Evolutionary conservation across 257 asterid species (phyloP), one percentile per base, ranked within the genome.

Genomic region (Catharanthus roseus): DNA sequence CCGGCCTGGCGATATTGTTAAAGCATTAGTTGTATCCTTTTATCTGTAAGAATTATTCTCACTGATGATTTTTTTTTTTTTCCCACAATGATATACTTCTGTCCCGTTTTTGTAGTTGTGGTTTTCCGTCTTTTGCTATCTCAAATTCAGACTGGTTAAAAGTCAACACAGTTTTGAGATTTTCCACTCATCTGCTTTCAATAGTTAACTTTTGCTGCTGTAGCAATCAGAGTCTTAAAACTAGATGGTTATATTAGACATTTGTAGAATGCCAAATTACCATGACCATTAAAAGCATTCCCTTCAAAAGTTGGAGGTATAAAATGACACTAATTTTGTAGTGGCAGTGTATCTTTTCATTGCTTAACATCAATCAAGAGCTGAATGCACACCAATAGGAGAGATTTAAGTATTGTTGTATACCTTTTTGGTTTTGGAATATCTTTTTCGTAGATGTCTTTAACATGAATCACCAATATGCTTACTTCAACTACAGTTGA

Each of bases 11-110:
- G 97, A 89, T 77, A 86, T 85, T 71, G 92, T 93, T 75, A 87
- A 78, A 77, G 98, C 98, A 51, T 57, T 89, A 74, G 98, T 91
- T 73, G 97, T 90, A 90, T 88, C 91, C 92, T 90, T 38, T 42
- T 54, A 34, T 39, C 60, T 71, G 24, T 57, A 15, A 23, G 31
- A 31, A 49, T 33, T 3, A 47, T 51, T 68, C 28, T 3, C 1
- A 19, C 26, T 33, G 42, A 6, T 61, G 67, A 61, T 16, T 61
- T 6, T 1, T 61, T 34, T 55, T 1, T 61, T 61, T 26, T 61
- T 61, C 6, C 1, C 7, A 9, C 16, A 49, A 21, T 18, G 44
- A 61, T 16, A 8, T 33, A 0, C 21, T 33, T 62, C 47, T 62
- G 67, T 21, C 9, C 29, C 41, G 29, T 9, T 19, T 10, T 34